Evolutionary conservation across 768 basidiomycete species (phyloP).

Genomic region (Saitozyma podzolica): DNA sequence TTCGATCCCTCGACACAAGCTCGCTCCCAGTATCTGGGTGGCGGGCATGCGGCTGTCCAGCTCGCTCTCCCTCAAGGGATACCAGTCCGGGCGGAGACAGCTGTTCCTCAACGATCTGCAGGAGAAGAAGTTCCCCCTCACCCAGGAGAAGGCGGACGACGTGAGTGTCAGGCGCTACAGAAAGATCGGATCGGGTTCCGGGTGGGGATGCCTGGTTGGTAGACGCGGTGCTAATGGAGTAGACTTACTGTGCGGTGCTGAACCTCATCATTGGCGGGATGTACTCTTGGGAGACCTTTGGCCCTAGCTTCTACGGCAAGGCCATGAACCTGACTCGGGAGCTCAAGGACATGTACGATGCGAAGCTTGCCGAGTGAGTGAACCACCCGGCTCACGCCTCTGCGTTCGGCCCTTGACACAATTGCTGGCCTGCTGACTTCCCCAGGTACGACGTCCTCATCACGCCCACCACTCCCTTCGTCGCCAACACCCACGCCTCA

Average conservation of each 20-base stretch:
- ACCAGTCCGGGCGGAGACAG: conserved; percentile 43
- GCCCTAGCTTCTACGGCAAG: conserved; percentile 45
- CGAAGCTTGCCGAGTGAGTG: conserved; percentile 27
- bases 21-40: conserved; percentile 33
- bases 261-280: conserved; percentile 10
- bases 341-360: conserved; percentile 53
- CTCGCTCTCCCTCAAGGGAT: conserved; percentile 23
- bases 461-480: conserved; percentile 51
- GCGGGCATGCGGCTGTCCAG: conserved; percentile 30
- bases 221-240: too few relatives aligned
- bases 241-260: conserved; percentile 4
- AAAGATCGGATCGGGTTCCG: too few relatives aligned
- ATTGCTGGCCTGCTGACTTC: too few relatives aligned
- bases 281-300: conserved; percentile 4
- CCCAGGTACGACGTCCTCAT: conserved; percentile 51
- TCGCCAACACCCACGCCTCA: conserved; percentile 2
- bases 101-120: conserved; percentile 53
- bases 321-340: conserved; percentile 55
- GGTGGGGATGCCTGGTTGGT: too few relatives aligned
- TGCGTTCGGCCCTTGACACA: too few relatives aligned
- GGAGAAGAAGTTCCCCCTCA: conserved; percentile 49
- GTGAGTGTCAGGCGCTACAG: conserved; percentile 10
- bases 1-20: conserved; percentile 54
- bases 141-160: conserved; percentile 55
- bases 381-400: too few relatives aligned